phyloP scores from a whole-genome alignment of 805 yeast species.

The Candida morakotiae region DNA sequence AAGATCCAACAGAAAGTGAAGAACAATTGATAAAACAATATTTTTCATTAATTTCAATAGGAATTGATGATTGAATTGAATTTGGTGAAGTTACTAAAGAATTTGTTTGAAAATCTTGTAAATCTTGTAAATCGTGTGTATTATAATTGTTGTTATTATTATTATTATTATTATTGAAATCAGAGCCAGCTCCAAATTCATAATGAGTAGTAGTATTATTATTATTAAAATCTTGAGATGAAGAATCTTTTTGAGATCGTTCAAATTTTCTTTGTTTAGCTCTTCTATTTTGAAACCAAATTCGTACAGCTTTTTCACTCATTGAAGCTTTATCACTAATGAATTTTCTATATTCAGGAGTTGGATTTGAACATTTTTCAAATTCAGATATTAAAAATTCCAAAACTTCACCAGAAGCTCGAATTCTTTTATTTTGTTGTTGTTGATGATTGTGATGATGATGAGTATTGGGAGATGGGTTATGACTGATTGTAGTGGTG shows the following conservation, averaged over 20 bases:
- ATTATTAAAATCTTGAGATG: neutral
- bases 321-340: conserved; percentile 71
- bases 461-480: neutral
- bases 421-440: conserved; percentile 43
- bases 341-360: conserved; percentile 62
- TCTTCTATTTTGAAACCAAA: conserved; percentile 89
- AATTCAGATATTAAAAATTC: conserved; percentile 67
- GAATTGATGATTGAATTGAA: conserved; percentile 23
- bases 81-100: conserved; percentile 1
- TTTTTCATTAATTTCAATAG: conserved; percentile 55
- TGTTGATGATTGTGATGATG: conserved; percentile 1
- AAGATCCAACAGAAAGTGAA: conserved; percentile 69
- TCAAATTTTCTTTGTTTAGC: conserved; percentile 72
- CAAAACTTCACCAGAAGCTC: conserved; percentile 80
- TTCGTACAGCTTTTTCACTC: conserved; percentile 85
- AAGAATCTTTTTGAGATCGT: conserved; percentile 30
- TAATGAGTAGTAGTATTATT: neutral
- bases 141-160: neutral
- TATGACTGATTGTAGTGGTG: neutral
- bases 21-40: conserved; percentile 66
- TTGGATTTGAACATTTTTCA: conserved; percentile 69
- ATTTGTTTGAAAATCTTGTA: neutral
- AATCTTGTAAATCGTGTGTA: neutral
- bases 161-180: conserved; percentile 10
- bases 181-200: conserved; percentile 4